Evolutionary conservation across 1,284 basidiomycete genomes (phyloP).

Genomic region (Ustilago vetiveriae): DNA sequence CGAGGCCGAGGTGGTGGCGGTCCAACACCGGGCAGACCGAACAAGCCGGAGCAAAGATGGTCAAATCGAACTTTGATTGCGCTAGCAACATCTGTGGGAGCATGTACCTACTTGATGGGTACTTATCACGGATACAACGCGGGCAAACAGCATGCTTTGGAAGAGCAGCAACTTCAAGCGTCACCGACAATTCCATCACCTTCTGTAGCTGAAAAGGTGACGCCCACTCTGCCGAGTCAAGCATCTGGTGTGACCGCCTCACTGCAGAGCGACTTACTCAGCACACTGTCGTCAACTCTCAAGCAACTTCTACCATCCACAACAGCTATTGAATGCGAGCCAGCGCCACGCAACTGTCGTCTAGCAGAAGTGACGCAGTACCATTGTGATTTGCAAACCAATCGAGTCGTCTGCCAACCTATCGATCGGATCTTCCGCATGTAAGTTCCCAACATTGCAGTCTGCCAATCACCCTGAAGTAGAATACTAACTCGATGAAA

Average conservation of each 20-base stretch:
- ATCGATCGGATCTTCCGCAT: slow-evolving; percentile 57
- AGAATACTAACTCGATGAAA: no score
- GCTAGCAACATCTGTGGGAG: slow-evolving; percentile 39
- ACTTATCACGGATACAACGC: slow-evolving; percentile 43
- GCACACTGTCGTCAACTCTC: not conserved
- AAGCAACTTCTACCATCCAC: slow-evolving; percentile 4
- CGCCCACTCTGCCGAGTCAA: no score
- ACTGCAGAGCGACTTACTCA: no score
- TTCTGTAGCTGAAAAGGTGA: no score
- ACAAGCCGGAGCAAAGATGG: slow-evolving; percentile 38
- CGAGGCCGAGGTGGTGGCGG: slow-evolving; percentile 4
- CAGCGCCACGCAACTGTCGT: slow-evolving; percentile 14
- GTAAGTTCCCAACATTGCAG: slow-evolving; percentile 7
- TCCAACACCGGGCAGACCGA: slow-evolving; percentile 4
- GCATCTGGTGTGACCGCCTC: no score
- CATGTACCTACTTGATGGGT: slow-evolving; percentile 37
- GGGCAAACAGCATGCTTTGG: slow-evolving; percentile 20
- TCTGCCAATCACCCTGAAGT: no score
- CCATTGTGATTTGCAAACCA: slow-evolving; percentile 45
- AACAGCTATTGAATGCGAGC: slow-evolving; percentile 16
- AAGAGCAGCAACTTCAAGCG: slow-evolving; percentile 1
- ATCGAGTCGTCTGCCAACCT: slow-evolving; percentile 50
- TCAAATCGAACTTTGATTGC: slow-evolving; percentile 47
- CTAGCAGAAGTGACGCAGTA: slow-evolving; percentile 52
- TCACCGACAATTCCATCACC: not conserved